Base-by-base conservation (phyloP, 176 grass and related monocot genomes). In the Carex parvula region DNA sequence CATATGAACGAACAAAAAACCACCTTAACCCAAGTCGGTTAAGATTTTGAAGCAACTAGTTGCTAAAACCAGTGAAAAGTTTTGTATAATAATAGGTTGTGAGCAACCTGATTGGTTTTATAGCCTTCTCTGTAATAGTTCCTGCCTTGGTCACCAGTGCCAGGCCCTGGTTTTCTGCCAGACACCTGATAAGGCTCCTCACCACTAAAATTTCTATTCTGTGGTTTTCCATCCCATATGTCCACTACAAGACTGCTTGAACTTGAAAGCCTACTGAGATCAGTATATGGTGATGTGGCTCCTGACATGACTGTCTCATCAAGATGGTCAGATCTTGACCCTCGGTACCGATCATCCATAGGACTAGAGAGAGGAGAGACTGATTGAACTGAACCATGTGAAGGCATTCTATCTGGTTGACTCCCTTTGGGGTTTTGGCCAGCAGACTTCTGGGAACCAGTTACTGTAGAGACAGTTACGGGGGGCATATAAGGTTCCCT, bases 221-320 rank as follows among this genome's bases (percentile, higher is more conserved):
- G 52, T 42, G 58, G 33, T 64, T 83, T 83, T 2, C 59, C 80
- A 67, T 83, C 76, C 80, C 80, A 83, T 62, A 83, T 35, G 17
- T 83, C 80, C 21, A 83, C 35, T 13, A 67, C 59, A 83, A 60
- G 17, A 66, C 80, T 60, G 30, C 80, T 60, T 64, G 80, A 21
- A 83, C 61, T 83, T 13, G 24, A 83, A 2, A 83, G 18, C 11
- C 26, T 66, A 29, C 60, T 52, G 20, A 83, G 16, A 35, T 84
- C 63, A 46, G 68, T 21, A 71, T 71, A 71, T 71, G 68, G 37
- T 7, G 68, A 71, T 6, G 68, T 71, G 37, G 17, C 16, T 44
- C 18, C 37, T 71, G 68, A 44, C 8, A 29, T 44, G 39, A 12
- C 18, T 42, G 67, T 39, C 37, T 1, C 18, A 71, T 71, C 37